phyloP scores from a whole-genome alignment of 371 early-diverging fungal species.

The Mucor indicus region DNA sequence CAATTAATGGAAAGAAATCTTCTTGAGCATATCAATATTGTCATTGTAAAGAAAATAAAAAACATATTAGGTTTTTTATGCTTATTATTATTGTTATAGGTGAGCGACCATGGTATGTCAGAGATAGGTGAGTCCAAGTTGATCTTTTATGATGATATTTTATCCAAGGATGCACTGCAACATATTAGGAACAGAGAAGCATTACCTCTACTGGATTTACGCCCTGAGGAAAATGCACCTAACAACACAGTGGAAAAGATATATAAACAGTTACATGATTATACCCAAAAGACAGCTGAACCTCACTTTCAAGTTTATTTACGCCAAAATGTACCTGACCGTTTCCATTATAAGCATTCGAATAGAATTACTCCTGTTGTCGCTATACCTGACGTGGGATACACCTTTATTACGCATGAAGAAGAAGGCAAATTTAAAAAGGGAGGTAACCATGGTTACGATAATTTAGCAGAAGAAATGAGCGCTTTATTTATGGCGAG shows the following conservation, averaged over 20 bases:
- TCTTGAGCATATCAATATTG: constrained; percentile 65
- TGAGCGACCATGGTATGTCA: constrained; percentile 95
- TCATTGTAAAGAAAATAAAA: constrained; percentile 60
- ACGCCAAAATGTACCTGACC: constrained; percentile 63
- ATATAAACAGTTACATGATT: constrained; percentile 25
- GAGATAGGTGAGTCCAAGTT: constrained; percentile 39
- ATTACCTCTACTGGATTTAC: constrained; percentile 43
- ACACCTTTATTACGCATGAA: constrained; percentile 50
- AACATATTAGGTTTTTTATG: too few relatives aligned
- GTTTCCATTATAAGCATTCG: constrained; percentile 58
- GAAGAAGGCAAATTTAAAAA: constrained; percentile 26
- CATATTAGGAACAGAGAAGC: constrained; percentile 31
- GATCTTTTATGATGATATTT: constrained; percentile 76
- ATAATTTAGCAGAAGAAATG: constrained; percentile 77
- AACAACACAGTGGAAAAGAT: constrained; percentile 23
- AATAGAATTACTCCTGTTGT: constrained; percentile 74
- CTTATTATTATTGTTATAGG: constrained; percentile 18
- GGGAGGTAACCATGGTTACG: constrained; percentile 86
- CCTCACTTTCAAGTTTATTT: constrained; percentile 63
- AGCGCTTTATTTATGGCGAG: constrained; percentile 82
- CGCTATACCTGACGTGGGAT: constrained; percentile 67
- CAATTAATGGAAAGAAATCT: constrained; percentile 59
- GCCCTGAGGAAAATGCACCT: constrained; percentile 41
- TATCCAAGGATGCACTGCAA: constrained; percentile 27
- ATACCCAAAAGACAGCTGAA: constrained; percentile 37